These are phyloP conservation scores for Yamadazyma blattariae DNA, from an alignment of 1,139 yeast genomes.

Conservation along the genomic window DNA sequence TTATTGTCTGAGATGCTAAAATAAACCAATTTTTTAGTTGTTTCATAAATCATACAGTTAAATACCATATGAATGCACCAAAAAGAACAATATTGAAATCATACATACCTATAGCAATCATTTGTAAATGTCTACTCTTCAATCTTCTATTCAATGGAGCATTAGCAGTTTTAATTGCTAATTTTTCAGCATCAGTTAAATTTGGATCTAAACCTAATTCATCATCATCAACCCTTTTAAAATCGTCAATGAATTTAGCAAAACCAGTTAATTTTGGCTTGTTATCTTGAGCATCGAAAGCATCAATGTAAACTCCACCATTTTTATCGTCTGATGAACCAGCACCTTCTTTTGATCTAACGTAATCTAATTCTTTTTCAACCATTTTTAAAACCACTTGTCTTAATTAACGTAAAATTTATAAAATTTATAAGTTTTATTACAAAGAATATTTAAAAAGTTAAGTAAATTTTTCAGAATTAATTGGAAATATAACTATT, in stretches of 20 bases:
- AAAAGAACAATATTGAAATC: too few species aligned
- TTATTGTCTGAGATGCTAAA: too few species aligned
- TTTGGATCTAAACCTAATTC: slow-evolving; percentile 60
- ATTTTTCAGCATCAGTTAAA: slow-evolving; percentile 59
- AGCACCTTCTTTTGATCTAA: slow-evolving; percentile 38
- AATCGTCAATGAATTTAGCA: slow-evolving; percentile 50
- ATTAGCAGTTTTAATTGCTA: slow-evolving; percentile 63
- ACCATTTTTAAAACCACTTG: slow-evolving; percentile 35
- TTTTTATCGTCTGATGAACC: slow-evolving; percentile 33
- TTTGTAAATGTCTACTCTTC: slow-evolving; percentile 65
- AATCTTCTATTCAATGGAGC: slow-evolving; percentile 68
- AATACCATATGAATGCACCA: too few species aligned
- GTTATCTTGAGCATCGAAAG: slow-evolving; percentile 32
- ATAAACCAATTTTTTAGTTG: too few species aligned
- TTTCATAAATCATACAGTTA: too few species aligned
- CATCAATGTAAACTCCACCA: slow-evolving; percentile 44
- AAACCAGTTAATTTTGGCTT: slow-evolving; percentile 31
- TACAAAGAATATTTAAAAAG: too few species aligned
- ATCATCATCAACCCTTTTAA: slow-evolving; percentile 49
- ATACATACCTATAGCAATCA: slow-evolving; percentile 93
- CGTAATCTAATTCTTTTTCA: slow-evolving; percentile 42
- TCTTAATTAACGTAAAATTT: too few species aligned
- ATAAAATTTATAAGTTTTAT: too few species aligned
- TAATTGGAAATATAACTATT: too few species aligned
- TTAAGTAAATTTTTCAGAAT: too few species aligned